phyloP scores from a whole-genome alignment of 495 filamentous ascomycete genomes.

The Trichoderma erinaceum region DNA sequence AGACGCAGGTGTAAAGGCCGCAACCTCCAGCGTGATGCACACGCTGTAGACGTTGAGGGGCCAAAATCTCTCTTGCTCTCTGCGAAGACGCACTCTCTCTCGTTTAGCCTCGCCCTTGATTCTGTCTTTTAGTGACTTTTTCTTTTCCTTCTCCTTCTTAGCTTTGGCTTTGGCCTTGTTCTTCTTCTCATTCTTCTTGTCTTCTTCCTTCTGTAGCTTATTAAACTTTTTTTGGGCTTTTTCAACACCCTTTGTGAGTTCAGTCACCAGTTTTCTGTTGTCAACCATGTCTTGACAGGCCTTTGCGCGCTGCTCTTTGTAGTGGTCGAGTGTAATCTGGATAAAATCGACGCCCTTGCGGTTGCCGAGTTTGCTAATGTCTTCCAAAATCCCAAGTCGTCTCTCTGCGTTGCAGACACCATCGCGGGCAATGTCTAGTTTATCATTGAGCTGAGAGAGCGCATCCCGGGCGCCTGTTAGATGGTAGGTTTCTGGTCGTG shows the following conservation, averaged over 20 bases:
- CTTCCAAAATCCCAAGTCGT: conserved; percentile 41
- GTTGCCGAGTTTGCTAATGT: conserved; percentile 35
- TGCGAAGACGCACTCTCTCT: conserved; percentile 45
- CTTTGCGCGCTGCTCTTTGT: conserved; percentile 42
- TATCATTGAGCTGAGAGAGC: conserved; percentile 24
- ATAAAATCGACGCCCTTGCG: conserved; percentile 27
- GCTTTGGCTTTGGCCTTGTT: conserved; percentile 30
- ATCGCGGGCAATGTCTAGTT: conserved; percentile 28
- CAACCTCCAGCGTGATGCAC: conserved; percentile 48
- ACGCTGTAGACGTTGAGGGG: conserved; percentile 53
- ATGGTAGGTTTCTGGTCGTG: conserved; percentile 22
- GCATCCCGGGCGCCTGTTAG: conserved; percentile 25
- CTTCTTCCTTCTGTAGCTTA: conserved; percentile 24
- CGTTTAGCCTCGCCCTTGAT: conserved; percentile 38
- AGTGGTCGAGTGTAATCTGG: conserved; percentile 34
- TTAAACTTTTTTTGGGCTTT: conserved; percentile 29
- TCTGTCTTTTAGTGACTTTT: conserved; percentile 36
- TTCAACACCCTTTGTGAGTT: conserved; percentile 33
- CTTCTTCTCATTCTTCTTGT: conserved; percentile 17
- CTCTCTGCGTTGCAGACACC: conserved; percentile 32
- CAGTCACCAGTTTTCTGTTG: conserved; percentile 28
- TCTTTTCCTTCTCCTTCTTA: conserved; percentile 33
- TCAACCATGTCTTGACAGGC: conserved; percentile 38
- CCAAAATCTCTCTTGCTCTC: conserved; percentile 51
- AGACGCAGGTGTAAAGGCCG: conserved; percentile 42